phyloP scores from a whole-genome alignment of 2,329 filamentous ascomycete genomes.

The Epichloe gansuensis region DNA sequence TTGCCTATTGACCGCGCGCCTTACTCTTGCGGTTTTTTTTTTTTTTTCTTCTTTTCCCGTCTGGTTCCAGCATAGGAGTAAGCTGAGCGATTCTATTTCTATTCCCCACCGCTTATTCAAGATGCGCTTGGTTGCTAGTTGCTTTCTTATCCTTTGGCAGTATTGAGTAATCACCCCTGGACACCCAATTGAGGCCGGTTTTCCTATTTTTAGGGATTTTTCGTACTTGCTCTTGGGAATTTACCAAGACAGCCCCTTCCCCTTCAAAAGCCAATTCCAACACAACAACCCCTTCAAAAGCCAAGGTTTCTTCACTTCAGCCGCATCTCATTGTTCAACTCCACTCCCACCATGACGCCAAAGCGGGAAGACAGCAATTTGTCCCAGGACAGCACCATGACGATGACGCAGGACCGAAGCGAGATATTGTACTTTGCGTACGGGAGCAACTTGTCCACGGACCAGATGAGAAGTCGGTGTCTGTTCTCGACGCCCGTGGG shows the following conservation, averaged over 20 bases:
- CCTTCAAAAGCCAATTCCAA: too few relatives aligned
- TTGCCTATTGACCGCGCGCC: neutral
- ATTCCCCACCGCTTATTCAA: neutral
- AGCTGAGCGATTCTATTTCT: too few relatives aligned
- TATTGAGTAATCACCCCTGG: neutral
- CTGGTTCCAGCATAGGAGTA: neutral
- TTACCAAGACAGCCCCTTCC: too few relatives aligned
- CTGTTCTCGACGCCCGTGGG: slow-evolving; percentile 43
- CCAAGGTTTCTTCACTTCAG: too few relatives aligned
- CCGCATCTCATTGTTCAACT: too few relatives aligned
- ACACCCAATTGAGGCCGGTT: neutral
- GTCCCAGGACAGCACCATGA: slow-evolving; percentile 24
- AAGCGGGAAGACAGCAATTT: slow-evolving; percentile 21
- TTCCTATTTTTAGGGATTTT: neutral
- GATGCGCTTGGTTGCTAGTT: neutral
- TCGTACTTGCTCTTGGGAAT: too few relatives aligned
- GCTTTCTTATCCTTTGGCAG: neutral
- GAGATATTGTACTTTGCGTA: slow-evolving; percentile 54
- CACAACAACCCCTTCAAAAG: too few relatives aligned
- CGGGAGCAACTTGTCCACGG: slow-evolving; percentile 55
- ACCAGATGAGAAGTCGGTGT: slow-evolving; percentile 54
- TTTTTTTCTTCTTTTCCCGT: neutral
- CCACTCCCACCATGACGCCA: slow-evolving; percentile 4
- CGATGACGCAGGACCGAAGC: slow-evolving; percentile 21
- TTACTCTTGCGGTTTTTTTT: neutral